Evolutionary conservation across 2,329 filamentous ascomycete genomes (phyloP).

Genomic region (Trichocomaceae sp.): DNA sequence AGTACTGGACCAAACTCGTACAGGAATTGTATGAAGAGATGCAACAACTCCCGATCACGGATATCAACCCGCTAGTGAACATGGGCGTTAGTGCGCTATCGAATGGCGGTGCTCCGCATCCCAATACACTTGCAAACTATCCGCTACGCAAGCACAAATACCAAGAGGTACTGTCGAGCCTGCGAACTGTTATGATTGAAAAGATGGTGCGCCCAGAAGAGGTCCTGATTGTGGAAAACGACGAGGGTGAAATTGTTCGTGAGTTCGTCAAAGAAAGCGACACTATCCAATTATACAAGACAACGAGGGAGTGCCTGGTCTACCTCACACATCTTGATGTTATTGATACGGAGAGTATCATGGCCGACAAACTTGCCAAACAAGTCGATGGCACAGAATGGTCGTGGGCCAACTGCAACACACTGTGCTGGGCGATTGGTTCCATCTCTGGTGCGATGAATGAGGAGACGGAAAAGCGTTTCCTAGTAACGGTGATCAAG

Average conservation of each 20-base stretch:
- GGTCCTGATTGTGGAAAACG: slow-evolving; percentile 98
- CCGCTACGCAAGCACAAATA: slow-evolving; percentile 98
- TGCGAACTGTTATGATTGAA: slow-evolving; percentile 97
- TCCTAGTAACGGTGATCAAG: slow-evolving; percentile 97
- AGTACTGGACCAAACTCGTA: slow-evolving; percentile 98
- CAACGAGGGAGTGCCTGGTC: slow-evolving; percentile 90
- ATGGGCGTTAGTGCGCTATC: slow-evolving; percentile 65
- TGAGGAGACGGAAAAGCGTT: slow-evolving; percentile 97
- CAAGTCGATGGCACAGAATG: slow-evolving; percentile 94
- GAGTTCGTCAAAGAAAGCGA: slow-evolving; percentile 99
- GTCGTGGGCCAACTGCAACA: slow-evolving; percentile 99
- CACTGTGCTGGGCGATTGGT: slow-evolving; percentile 97
- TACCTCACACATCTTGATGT: slow-evolving; percentile 97
- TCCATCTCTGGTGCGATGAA: slow-evolving; percentile 99
- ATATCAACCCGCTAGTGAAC: slow-evolving; percentile 81
- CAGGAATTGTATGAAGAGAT: slow-evolving; percentile 98
- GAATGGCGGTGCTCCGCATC: slow-evolving; percentile 78
- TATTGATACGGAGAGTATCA: slow-evolving; percentile 94
- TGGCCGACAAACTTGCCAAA: slow-evolving; percentile 94
- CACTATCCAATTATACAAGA: slow-evolving; percentile 98
- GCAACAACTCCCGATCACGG: slow-evolving; percentile 89
- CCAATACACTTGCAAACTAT: slow-evolving; percentile 77
- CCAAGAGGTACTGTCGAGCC: slow-evolving; percentile 83
- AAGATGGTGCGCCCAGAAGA: slow-evolving; percentile 99
- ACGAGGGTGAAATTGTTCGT: slow-evolving; percentile 96